Evolutionary conservation across 768 basidiomycete genomes (phyloP), one percentile per base, ranked within the genome.

Genomic region (Suillus fuscotomentosus): DNA sequence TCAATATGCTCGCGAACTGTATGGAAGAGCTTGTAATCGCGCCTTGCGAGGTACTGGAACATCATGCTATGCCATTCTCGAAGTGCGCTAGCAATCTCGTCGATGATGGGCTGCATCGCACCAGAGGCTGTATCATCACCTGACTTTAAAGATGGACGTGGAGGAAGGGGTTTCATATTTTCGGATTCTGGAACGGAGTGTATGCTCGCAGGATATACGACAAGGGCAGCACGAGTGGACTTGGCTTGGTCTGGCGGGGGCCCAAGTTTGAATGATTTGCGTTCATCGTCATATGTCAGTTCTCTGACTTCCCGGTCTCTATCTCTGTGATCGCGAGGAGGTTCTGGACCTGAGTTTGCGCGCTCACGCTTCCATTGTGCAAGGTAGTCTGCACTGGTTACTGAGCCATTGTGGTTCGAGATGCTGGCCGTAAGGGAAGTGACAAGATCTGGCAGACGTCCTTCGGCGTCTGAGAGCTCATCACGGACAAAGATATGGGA

Each of bases 11-110:
- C 89, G 64, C 88, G 87, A 62, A 99, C 94, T 9, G 86, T 81
- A 65, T 90, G 86, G 77, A 99, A 99, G 22, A 95, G 86, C 48
- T 86, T 85, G 79, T 99, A 99, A 70, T 98, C 92, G 62, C 95
- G 86, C 53, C 88, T 83, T 10, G 91, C 89, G 48, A 99, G 89
- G 75, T 97, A 95, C 66, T 90, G 90, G 72, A 94, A 95, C 84
- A 98, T 90, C 60, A 95, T 81, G 42, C 86, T 86, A 71, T 97
- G 91, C 95, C 96, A 99, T 85, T 99, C 97, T 45, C 97, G 88
- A 51, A 99, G 79, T 0, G 97, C 96, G 9, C 94, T 97, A 0
- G 97, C 94, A 68, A 99, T 97, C 80, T 99, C 97, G 77, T 99
- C 97, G 60, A 99, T 88, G 72, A 99, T 90, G 11, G 97, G 97